Evolutionary conservation across 2,329 filamentous ascomycete species (phyloP), one percentile per base, ranked within the genome.

Genomic region (Alternaria panax): DNA sequence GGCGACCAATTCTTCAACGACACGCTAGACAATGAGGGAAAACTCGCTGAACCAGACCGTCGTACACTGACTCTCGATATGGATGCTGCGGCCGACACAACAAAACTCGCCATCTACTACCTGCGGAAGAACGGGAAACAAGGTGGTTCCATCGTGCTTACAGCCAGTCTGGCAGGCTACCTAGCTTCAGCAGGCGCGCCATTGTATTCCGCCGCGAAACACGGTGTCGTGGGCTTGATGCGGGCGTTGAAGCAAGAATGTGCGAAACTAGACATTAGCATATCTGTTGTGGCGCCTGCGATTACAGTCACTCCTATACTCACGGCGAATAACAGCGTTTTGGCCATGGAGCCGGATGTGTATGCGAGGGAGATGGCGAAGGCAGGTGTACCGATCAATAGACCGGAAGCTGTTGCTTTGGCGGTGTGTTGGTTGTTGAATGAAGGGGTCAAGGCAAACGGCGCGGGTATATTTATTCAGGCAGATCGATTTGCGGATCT

Each of bases 181-280:
- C 68, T 84, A 7, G 82, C 80, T 0, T 80, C 77, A 54, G 81
- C 81, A 11, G 82, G 82, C 0, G 80, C 81, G 24, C 81, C 81
- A 16, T 62, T 82, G 16, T 84, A 84, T 62, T 80, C 78, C 27
- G 82, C 82, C 20, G 82, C 82, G 9, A 84, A 84, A 60, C 82
- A 84, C 65, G 82, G 79, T 76, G 74, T 84, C 30, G 80, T 84
- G 2, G 82, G 82, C n/a, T 75, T 84, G 20, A 79, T 84, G 75
- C 78, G 82, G 22, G 80, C 82, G 0, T 70, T 84, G 24, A 84
- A 84, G 69, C 79, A 81, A 34, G 82, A 84, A 64, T 81, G 79
- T 48, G 78, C 79, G 5, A 82, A 79, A 57, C 67, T 81, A 11
- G 72, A 76, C 34, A 83, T 84, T 46, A 75, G 80, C 1, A 77